Base-by-base conservation (phyloP, 306 rosid species). In the Cucumis cinereus region DNA sequence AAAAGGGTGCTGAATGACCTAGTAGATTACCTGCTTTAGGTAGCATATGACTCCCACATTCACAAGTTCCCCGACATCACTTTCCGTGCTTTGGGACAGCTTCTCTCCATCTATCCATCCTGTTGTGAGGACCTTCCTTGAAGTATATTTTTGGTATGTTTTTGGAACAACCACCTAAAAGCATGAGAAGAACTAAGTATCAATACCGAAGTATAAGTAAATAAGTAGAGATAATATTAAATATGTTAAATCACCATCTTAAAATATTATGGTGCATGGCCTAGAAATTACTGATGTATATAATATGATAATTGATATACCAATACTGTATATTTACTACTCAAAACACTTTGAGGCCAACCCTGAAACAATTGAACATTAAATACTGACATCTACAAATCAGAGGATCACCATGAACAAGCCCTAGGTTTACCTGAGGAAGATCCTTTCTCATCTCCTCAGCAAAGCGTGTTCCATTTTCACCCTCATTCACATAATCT, bases 31-130 rank as follows among this genome's bases (percentile, higher is more conserved):
- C 97, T 93, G 98, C 84, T 93, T 91, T 63, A 94, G 83, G 84
- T 94, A 94, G 91, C 98, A 94, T 86, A 94, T 94, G 83, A 94
- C 98, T 77, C 98, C 98, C 83, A 94, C 98, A 82, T 89, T 94
- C 77, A 94, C 98, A 30, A 94, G 89, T 61, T 91, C 95, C 74
- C 98, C 98, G 62, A 94, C 98, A 55, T 94, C 97, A 85, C 86
- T 90, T 86, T 91, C 98, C 53, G 84, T 91, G 88, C 98, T 93
- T 83, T 93, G 98, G 62, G 98, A 93, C 73, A 93, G 82, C 87
- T 93, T 93, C 79, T 91, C 98, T 78, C 98, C 98, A 0, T 93
- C 98, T 82, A 93, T 53, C 98, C 98, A 93, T 75, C 82, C 83
- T 28, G 97, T 91, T 7, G 98, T 93, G 76, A 93, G 98, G 81